A percentile compares a stretch with the other conserved stretches of the same genome.
phyloP scores from a whole-genome alignment of 1,139 yeast genomes.

The Kazachstania sp. region DNA sequence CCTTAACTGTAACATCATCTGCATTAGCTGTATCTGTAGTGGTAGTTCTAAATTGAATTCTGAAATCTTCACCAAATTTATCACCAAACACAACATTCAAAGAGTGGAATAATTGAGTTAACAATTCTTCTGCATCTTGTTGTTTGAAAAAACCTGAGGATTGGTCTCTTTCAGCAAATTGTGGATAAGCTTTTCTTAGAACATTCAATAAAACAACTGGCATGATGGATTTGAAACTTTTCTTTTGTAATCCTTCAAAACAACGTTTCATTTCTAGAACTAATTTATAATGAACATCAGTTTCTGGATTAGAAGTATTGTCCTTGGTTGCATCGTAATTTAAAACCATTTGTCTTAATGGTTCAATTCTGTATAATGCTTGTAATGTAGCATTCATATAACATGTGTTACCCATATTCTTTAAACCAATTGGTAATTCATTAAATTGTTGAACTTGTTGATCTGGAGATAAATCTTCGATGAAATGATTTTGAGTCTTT shows the following conservation, averaged over 20 bases:
- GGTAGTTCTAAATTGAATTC: conserved; percentile 52
- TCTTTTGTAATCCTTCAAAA: conserved; percentile 35
- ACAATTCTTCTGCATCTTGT: conserved; percentile 97
- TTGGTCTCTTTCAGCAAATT: conserved; percentile 68
- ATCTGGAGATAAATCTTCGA: conserved; percentile 55
- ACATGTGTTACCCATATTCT: conserved; percentile 90
- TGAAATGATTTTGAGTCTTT: conserved; percentile 46
- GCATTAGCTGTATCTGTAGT: conserved; percentile 48
- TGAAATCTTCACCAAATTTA: conserved; percentile 50
- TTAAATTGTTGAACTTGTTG: conserved; percentile 34
- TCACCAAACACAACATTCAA: conserved; percentile 42
- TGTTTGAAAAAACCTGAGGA: conserved; percentile 71
- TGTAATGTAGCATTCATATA: conserved; percentile 87
- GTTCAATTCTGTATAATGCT: conserved; percentile 53
- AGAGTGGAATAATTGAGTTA: conserved; percentile 61
- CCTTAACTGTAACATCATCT: conserved; percentile 46
- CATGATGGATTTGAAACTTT: conserved; percentile 39
- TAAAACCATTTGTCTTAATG: conserved; percentile 25
- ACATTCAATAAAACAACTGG: conserved; percentile 60
- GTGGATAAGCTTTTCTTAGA: conserved; percentile 66
- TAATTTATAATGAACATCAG: conserved; percentile 32
- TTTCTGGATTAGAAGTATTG: conserved; percentile 19
- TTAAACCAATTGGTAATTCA: conserved; percentile 70
- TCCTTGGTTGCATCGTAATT: conserved; percentile 14
- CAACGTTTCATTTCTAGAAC: conserved; percentile 34